These are phyloP conservation scores for Arabidopsis suecica DNA, from an alignment of 345 rosid species.

Conservation along the genomic window DNA sequence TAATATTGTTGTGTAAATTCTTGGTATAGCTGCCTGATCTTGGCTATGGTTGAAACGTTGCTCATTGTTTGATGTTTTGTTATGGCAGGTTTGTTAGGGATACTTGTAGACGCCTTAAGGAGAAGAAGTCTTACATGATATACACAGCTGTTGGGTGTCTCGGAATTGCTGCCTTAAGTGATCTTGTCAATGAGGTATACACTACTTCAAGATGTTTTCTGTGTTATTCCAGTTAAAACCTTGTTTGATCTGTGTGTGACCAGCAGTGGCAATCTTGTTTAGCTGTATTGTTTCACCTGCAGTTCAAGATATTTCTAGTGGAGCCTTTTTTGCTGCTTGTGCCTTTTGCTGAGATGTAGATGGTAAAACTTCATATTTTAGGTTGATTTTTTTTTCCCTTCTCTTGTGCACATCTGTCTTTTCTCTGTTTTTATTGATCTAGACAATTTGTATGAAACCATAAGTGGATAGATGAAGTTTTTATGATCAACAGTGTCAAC, in stretches of 20 bases:
- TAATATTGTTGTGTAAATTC: background rate
- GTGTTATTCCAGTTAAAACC: background rate
- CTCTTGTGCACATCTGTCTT: slow-evolving; percentile 50
- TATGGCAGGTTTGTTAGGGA: slow-evolving; percentile 80
- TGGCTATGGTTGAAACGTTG: background rate
- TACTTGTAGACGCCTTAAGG: slow-evolving; percentile 79
- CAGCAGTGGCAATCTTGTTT: slow-evolving; percentile 41
- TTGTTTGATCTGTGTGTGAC: slow-evolving; percentile 12
- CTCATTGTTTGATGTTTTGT: slow-evolving; percentile 11
- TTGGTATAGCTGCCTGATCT: background rate
- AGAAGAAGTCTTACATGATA: slow-evolving; percentile 93
- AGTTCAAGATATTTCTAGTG: slow-evolving; percentile 59
- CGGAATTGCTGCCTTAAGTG: slow-evolving; percentile 74
- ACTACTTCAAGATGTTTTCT: slow-evolving; percentile 17
- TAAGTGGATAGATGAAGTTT: background rate
- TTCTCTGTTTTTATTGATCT: slow-evolving; percentile 18
- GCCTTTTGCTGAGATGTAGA: slow-evolving; percentile 55
- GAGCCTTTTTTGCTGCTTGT: slow-evolving; percentile 52
- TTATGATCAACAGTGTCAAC: background rate
- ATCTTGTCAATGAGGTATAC: slow-evolving; percentile 78
- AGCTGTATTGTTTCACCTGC: slow-evolving; percentile 48
- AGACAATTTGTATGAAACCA: slow-evolving; percentile 20
- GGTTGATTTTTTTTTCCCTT: slow-evolving; percentile 49
- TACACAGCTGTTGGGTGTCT: slow-evolving; percentile 88
- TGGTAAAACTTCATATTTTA: slow-evolving; percentile 33